A percentile compares a stretch with the other conserved stretches of the same genome.
phyloP scores from a whole-genome alignment of 345 rosid species.

The Gossypium anomalum region DNA sequence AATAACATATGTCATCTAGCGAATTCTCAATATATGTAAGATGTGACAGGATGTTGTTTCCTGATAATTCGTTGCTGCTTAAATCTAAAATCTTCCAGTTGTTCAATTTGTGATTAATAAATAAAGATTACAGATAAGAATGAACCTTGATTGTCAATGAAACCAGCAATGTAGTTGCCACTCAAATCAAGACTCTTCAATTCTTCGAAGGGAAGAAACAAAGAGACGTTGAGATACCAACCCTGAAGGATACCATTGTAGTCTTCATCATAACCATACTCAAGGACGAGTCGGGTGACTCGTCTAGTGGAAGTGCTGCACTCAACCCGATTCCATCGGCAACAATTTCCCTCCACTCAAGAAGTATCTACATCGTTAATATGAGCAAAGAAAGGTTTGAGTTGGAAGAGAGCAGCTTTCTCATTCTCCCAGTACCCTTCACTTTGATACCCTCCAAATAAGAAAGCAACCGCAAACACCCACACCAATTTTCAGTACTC shows the following conservation, averaged over 20 bases:
- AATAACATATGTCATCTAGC: too few relatives aligned
- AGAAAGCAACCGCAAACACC: too few relatives aligned
- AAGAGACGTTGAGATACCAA: background rate
- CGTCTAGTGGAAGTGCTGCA: background rate
- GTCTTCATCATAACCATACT: too few relatives aligned
- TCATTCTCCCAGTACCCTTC: too few relatives aligned
- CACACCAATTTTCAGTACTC: too few relatives aligned
- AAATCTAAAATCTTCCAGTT: background rate
- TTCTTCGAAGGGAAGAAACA: background rate
- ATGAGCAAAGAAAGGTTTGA: background rate
- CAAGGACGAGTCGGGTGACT: background rate
- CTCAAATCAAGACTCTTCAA: background rate
- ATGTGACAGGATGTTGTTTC: too few relatives aligned
- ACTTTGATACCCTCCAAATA: too few relatives aligned
- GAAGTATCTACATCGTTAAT: background rate
- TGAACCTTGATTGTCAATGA: background rate
- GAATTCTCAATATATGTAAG: too few relatives aligned
- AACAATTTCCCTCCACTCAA: background rate
- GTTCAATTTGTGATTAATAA: too few relatives aligned
- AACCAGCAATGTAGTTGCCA: background rate
- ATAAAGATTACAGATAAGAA: background rate
- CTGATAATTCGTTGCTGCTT: too few relatives aligned
- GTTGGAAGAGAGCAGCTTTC: too few relatives aligned
- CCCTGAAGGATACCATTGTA: too few relatives aligned
- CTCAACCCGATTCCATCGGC: background rate